Conservation (phyloP, 108 stramenopile genomes). For the Cyclotella atomus region DNA sequence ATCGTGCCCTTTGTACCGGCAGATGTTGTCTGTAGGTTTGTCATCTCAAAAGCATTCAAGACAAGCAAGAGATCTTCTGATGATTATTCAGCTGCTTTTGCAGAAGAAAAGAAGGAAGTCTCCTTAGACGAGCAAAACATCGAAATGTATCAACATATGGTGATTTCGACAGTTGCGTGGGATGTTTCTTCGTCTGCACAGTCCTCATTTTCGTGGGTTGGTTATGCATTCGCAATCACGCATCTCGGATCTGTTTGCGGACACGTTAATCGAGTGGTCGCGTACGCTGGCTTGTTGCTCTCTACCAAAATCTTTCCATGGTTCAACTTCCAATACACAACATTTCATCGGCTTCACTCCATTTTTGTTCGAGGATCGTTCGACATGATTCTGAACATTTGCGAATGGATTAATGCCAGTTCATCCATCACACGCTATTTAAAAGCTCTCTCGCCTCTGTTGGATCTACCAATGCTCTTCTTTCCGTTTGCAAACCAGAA, state of each 20-base stretch:
- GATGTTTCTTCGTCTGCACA: constrained; percentile 51
- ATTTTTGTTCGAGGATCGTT: constrained; percentile 57
- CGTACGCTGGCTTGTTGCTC: constrained; percentile 65
- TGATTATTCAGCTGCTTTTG: constrained; percentile 1
- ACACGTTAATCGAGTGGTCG: constrained; percentile 65
- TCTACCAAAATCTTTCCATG: constrained; percentile 61
- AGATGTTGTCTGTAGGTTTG: constrained; percentile 76
- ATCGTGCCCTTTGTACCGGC: constrained; percentile 79
- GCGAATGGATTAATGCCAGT: constrained; percentile 28
- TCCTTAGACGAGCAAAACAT: constrained; percentile 28
- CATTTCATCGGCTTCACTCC: constrained; percentile 56
- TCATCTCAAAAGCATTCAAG: constrained; percentile 64
- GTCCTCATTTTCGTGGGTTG: constrained; percentile 73
- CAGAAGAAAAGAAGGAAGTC: constrained; percentile 46
- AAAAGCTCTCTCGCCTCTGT: constrained; percentile 45
- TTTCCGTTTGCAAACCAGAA: constrained; percentile 78
- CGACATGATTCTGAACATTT: constrained; percentile 33
- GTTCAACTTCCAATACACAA: constrained; percentile 32
- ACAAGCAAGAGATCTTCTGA: not conserved
- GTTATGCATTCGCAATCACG: constrained; percentile 67
- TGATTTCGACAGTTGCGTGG: constrained; percentile 77
- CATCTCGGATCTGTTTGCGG: constrained; percentile 76
- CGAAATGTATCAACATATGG: not conserved
- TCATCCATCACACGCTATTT: constrained; percentile 34
- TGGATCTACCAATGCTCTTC: constrained; percentile 87